Evolutionary conservation across 805 yeast genomes (phyloP).

Genomic region (Vanderwaltozyma tropicalis): DNA sequence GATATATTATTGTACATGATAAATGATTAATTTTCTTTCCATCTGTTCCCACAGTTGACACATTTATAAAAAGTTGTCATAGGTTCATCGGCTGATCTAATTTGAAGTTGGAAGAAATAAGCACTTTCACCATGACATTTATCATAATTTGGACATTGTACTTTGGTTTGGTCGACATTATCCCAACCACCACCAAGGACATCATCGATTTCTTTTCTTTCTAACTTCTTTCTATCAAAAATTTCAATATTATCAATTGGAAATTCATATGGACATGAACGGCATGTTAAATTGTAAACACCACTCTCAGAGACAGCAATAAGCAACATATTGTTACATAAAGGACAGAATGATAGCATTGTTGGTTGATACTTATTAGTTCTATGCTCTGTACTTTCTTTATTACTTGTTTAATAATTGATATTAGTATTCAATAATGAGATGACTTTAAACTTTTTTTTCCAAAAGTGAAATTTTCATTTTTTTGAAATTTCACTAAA

Average conservation of each 20-base stretch:
- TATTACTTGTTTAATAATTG: too few species aligned
- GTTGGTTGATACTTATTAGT: too few species aligned
- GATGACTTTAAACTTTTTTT: too few species aligned
- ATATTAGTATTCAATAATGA: too few species aligned
- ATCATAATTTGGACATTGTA: conserved; percentile 79
- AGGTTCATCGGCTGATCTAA: conserved; percentile 97
- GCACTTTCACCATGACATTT: conserved; percentile 83
- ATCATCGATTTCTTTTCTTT: conserved; percentile 88
- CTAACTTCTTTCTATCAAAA: conserved; percentile 73
- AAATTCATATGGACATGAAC: conserved; percentile 92
- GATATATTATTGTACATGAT: not conserved
- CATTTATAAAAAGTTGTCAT: conserved; percentile 98
- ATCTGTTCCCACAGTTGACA: conserved; percentile 83
- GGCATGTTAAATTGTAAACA: conserved; percentile 67
- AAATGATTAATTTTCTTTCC: conserved; percentile 74
- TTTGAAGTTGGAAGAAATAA: conserved; percentile 92
- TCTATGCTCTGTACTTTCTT: too few species aligned
- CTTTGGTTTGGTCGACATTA: conserved; percentile 89
- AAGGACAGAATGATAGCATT: conserved; percentile 95
- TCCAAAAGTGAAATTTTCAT: too few species aligned
- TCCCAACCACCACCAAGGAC: conserved; percentile 99
- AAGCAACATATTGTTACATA: conserved; percentile 83
- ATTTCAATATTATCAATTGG: conserved; percentile 75
- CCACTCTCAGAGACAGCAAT: conserved; percentile 50
- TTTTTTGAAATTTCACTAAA: too few species aligned